Base-by-base conservation (phyloP, 1,284 basidiomycete genomes). In the Austroboletus olivaceoglutinosus region DNA sequence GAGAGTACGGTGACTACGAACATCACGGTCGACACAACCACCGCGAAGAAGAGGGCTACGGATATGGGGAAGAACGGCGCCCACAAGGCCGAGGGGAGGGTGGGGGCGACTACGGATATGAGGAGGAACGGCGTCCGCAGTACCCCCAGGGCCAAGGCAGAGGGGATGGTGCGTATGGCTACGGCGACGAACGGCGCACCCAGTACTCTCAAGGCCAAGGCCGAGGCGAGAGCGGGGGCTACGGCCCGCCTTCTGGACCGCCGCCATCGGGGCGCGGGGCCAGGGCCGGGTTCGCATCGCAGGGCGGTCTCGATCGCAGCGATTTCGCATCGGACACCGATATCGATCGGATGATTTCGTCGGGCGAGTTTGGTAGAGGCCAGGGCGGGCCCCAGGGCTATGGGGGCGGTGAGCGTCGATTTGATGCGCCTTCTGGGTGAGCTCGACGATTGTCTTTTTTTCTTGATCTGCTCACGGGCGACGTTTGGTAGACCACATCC, bases 261-360 rank as follows among this genome's bases (percentile, higher is more conserved):
- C 60, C 61, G 2, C 25, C 51, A 3, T 36, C 36, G 6, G 23
- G 27, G 0, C 16, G 2, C 1, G 44, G 34, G 23, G 44, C 30
- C 1, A 0, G 33, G 6, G 2, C 34, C 9, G 45, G 1, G 30
- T n/a, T 43, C 7, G n/a, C n/a, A 4, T 36, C 50, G 27, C 61
- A n/a, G 10, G 58, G 64, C 3, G 65, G 55, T 3, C 45, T 67
- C 6, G 61, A 52, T 34, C 58, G 53, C 0, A 51, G 45, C 19
- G 67, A 65, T 62, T 65, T 65, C 39, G 62, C 59, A 47, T 59
- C 63, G 38, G 63, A 65, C 50, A 62, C 40, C 5, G 65, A 68
- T 2, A 54, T 65, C 31, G 19, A 52, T 4, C 50, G 52, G 43
- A 57, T 69, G 58, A 38, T 70, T 33, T 0, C 38, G 2, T 10